Percentiles rank a stretch among this genome's conserved stretches.
Evolutionary conservation across 495 filamentous ascomycete species (phyloP).

Genomic region (Glutinoglossum americanum): DNA sequence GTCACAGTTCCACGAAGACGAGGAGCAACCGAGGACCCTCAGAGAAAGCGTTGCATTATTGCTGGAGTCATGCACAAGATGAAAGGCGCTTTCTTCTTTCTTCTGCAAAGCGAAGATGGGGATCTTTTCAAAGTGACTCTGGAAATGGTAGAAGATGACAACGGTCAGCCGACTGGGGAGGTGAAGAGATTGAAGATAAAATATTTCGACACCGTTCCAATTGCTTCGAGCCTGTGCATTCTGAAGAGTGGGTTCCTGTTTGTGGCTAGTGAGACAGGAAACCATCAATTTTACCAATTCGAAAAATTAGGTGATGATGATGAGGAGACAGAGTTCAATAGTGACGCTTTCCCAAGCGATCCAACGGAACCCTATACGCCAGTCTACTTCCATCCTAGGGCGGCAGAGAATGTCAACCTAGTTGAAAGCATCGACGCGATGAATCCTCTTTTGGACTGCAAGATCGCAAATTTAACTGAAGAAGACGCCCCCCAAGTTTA

Average conservation of each 20-base stretch:
- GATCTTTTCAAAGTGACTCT: conserved; percentile 93
- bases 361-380: conserved; percentile 43
- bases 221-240: conserved; percentile 70
- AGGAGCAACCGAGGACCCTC: conserved; percentile 77
- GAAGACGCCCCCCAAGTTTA: conserved; percentile 97
- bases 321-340: conserved; percentile 65
- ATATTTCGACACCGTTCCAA: conserved; percentile 90
- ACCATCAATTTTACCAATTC: conserved; percentile 92
- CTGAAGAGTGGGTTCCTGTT: conserved; percentile 92
- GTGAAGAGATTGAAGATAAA: conserved; percentile 77
- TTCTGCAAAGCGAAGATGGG: conserved; percentile 87
- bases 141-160: conserved; percentile 68
- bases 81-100: conserved; percentile 93
- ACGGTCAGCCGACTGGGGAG: conserved; percentile 55
- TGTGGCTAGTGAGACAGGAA: conserved; percentile 76
- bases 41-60: conserved; percentile 66
- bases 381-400: conserved; percentile 64
- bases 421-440: conserved; percentile 74
- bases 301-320: conserved; percentile 95
- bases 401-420: conserved; percentile 58
- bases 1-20: conserved; percentile 72
- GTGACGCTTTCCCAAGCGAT: conserved; percentile 63
- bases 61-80: conserved; percentile 93
- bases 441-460: conserved; percentile 79
- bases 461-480: conserved; percentile 66